A percentile compares a stretch with the other conserved stretches of the same genome.
These are phyloP conservation scores for Reutealis trisperma DNA, from an alignment of 345 rosid species.

Conservation along the genomic window DNA sequence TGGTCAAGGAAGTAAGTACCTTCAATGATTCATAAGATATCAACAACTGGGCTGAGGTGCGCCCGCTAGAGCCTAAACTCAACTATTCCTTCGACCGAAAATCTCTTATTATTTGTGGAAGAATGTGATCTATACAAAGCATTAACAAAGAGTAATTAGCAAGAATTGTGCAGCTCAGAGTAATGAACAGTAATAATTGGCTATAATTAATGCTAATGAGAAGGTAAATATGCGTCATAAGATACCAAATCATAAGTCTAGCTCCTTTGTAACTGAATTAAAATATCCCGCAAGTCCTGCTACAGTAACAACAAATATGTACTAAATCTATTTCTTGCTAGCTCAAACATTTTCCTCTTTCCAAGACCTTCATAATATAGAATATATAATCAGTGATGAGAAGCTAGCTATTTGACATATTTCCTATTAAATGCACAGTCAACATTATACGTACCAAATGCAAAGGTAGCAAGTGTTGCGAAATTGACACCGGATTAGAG, in stretches of 20 bases:
- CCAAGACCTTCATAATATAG: conserved; percentile 50
- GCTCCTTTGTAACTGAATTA: conserved; percentile 42
- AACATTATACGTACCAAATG: conserved; percentile 59
- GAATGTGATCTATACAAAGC: too few relatives aligned
- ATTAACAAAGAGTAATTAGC: too few relatives aligned
- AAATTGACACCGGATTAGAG: too few relatives aligned
- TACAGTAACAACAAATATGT: conserved; percentile 64
- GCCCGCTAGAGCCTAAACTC: too few relatives aligned
- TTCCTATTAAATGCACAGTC: conserved; percentile 3
- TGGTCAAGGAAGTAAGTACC: too few relatives aligned
- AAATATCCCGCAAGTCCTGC: conserved; percentile 49
- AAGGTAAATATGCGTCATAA: background rate
- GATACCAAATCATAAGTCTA: conserved; percentile 34
- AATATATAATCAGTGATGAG: conserved; percentile 11
- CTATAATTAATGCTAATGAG: background rate
- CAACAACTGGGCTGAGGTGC: too few relatives aligned
- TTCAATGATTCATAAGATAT: too few relatives aligned
- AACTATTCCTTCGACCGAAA: too few relatives aligned
- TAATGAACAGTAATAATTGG: background rate
- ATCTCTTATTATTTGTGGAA: too few relatives aligned
- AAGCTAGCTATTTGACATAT: conserved; percentile 8
- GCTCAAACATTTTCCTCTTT: conserved; percentile 59
- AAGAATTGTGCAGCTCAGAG: background rate
- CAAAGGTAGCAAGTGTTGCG: conserved; percentile 73
- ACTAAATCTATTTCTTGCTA: conserved; percentile 61